Evolutionary conservation across 2,329 filamentous ascomycete genomes (phyloP), one percentile per base, ranked within the genome.

Genomic region (Fusarium nurragi): DNA sequence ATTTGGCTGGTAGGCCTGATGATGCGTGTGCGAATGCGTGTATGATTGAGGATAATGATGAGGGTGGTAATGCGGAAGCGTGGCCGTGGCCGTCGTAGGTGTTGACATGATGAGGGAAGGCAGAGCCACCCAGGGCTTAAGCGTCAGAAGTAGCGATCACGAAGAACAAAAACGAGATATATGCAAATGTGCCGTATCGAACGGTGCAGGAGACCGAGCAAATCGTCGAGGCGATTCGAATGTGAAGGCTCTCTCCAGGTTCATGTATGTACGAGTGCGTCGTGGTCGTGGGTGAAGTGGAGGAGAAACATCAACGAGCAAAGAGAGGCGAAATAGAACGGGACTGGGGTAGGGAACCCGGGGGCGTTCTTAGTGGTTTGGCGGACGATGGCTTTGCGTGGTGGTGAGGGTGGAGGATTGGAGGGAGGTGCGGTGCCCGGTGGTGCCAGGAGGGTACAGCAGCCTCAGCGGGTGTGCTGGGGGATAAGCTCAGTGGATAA

Each of bases 51-150:
- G 86, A 74, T 87, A 83, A 73, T 89, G 89, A 81, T 85, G 84
- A 63, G 85, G 84, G 78, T 88, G 86, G 77, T 89, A 88, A 73
- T 86, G 86, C 75, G 88, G 88, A 74, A 92, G 83, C 69, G 88
- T 90, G 74, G 88, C 88, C 77, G 89, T 90, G 73, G 89, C 89
- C 74, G 89, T 90, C 64, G 90, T 92, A 70, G 91, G 91, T 71
- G 91, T 93, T 83, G 91, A 94, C 91, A 94, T 94, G 73, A 69
- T 67, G 67, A 48, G 52, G 57, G 54, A 66, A 65, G 60, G 52
- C 64, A 71, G 50, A 71, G 66, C 69, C 69, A 59, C 58, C 65
- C 67, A 67, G 65, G 68, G 64, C 66, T 54, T 46, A 51, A 38
- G 60, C 51, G 40, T 34, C 37, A 64, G 56, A 37, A 56, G 50